Base-by-base conservation (phyloP, 2,329 filamentous ascomycete genomes). In the Ceratocystis papillata region DNA sequence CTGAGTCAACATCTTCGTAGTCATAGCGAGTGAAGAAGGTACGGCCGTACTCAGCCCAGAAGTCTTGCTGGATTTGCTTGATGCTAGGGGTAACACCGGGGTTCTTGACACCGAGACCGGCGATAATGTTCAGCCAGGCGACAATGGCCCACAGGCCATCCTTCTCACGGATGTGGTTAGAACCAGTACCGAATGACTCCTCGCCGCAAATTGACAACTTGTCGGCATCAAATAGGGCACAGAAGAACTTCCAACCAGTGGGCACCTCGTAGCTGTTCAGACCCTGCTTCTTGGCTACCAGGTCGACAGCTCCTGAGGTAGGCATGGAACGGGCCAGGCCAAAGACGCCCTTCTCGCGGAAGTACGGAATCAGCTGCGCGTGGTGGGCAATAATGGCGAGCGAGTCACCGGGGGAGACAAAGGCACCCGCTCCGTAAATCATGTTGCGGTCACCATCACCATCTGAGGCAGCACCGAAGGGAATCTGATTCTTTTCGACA, bases 11-110 rank as follows among this genome's bases (percentile, higher is more conserved):
- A 71, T 95, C 85, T 79, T 99, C 94, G 78, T 96, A 99, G 78
- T 99, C 94, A 78, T 97, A 97, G 70, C 94, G 90, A 55, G 94
- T 99, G 83, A 99, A 99, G 82, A 97, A 99, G 41, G 92, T 96
- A 68, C 94, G 91, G 73, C 94, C 94, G 76, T 99, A 99, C 67
- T 85, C 89, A 73, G 84, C 83, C 94, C 94, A 99, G 84, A 99
- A 97, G 75, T 96, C 90, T 73, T 90, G 86, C 79, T 99, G 94
- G 75, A 99, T 96, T 77, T 92, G 88, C 74, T 89, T 89, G 78
- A 99, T 97, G 78, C 89, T 96, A 63, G 93, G 92, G 2, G 88
- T 90, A 71, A 89, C 86, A 67, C 81, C 85, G 22, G 89, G 85
- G 73, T 87, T 87, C 75, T 90, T 83, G 75, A 94, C 86, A 70